Evolutionary conservation across 257 asterid genomes (phyloP).

Genomic region (Solanum gracilifrons): DNA sequence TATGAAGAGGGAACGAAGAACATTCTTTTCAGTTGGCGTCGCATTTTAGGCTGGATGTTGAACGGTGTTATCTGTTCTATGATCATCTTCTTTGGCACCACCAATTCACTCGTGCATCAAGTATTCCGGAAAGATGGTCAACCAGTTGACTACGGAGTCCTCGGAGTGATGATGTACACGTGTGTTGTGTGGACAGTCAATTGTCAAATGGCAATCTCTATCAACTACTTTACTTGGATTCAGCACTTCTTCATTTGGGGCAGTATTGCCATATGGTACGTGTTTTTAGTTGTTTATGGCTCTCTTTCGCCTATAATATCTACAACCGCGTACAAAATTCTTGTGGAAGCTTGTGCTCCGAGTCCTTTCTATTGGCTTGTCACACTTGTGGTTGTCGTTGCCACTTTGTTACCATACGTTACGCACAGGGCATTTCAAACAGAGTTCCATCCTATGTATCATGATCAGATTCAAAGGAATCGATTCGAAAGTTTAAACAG

Average conservation of each 20-base stretch:
- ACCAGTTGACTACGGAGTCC: conserved; percentile 53
- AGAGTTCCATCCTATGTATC: conserved; percentile 65
- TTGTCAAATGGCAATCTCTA: conserved; percentile 87
- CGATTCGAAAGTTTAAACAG: conserved; percentile 17
- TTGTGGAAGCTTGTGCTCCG: conserved; percentile 79
- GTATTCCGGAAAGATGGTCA: conserved; percentile 68
- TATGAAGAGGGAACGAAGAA: conserved; percentile 71
- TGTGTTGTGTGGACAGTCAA: conserved; percentile 90
- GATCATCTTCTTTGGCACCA: conserved; percentile 71
- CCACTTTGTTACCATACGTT: conserved; percentile 55
- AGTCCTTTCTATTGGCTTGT: conserved; percentile 71
- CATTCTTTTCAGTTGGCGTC: conserved; percentile 80
- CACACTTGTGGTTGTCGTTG: conserved; percentile 44
- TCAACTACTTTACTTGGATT: conserved; percentile 93
- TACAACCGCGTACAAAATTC: conserved; percentile 53
- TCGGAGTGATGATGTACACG: conserved; percentile 80
- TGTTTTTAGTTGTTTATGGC: conserved; percentile 58
- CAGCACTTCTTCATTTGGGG: conserved; percentile 96
- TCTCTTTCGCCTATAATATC: conserved; percentile 44
- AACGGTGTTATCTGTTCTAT: conserved; percentile 65
- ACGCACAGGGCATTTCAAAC: conserved; percentile 59
- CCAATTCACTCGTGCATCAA: conserved; percentile 36
- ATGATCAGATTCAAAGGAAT: conserved; percentile 46
- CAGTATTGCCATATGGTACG: conserved; percentile 69
- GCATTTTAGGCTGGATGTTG: conserved; percentile 83